Percentiles rank a stretch among this genome's conserved stretches.
phyloP scores from a whole-genome alignment of 345 rosid genomes.

The Psidium friedrichsthalianum region DNA sequence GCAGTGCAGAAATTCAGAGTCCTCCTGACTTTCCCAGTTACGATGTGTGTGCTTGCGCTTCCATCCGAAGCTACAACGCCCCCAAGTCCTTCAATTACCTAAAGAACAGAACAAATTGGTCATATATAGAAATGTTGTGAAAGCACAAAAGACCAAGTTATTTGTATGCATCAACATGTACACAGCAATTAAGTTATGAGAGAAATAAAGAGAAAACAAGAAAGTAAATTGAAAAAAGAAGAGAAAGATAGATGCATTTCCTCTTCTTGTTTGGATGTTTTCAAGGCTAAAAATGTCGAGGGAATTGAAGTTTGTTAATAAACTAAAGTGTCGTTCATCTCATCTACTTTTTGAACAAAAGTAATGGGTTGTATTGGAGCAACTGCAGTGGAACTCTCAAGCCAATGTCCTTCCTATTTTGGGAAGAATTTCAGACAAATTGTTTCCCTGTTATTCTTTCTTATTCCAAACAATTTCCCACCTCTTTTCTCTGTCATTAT shows the following conservation, averaged over 20 bases:
- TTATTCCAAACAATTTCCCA: neutral
- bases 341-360: neutral
- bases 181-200: neutral
- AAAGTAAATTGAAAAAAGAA: neutral
- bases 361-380: neutral
- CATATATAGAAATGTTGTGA: neutral
- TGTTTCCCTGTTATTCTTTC: neutral
- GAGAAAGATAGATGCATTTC: neutral
- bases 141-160: neutral
- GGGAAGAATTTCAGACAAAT: neutral
- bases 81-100: constrained; percentile 70
- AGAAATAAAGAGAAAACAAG: neutral
- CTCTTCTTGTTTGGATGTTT: neutral
- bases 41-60: constrained; percentile 52
- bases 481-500: neutral
- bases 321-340: neutral
- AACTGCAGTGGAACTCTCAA: neutral
- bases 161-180: neutral
- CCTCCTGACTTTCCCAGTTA: constrained; percentile 65
- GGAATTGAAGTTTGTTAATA: neutral
- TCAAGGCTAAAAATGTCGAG: neutral
- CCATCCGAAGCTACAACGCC: constrained; percentile 56
- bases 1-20: constrained; percentile 73
- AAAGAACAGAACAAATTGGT: neutral
- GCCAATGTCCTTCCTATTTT: neutral